Percentiles rank a stretch among this genome's conserved stretches.
Conservation (phyloP, 352 stramenopile species). For the Poterioochromonas sp. region DNA sequence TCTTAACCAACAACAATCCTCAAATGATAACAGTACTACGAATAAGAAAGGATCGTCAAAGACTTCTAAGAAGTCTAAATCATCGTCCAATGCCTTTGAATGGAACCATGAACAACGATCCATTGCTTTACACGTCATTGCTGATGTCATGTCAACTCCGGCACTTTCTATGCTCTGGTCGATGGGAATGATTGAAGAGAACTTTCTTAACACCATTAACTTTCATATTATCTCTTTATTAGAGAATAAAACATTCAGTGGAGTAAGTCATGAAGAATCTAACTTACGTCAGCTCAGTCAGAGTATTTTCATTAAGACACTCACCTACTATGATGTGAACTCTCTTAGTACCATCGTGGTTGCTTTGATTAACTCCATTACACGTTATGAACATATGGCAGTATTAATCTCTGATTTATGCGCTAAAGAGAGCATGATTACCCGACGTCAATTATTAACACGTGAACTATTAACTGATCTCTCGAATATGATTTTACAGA, state of each 20-base stretch:
- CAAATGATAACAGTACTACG: neutral
- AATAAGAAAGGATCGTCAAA: neutral
- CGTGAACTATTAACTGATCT: neutral
- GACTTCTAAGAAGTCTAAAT: too few species aligned
- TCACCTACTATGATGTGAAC: too few species aligned
- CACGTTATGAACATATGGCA: constrained; percentile 7
- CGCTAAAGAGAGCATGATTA: neutral
- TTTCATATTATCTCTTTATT: neutral
- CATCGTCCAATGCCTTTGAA: neutral
- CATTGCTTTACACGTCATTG: neutral
- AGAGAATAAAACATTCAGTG: neutral
- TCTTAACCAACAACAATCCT: neutral
- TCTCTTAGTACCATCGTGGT: neutral
- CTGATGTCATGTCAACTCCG: neutral
- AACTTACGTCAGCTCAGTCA: neutral
- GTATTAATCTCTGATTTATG: neutral
- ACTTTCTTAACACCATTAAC: neutral
- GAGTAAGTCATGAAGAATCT: neutral
- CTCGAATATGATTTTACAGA: neutral
- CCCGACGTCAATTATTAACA: neutral
- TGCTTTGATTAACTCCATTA: neutral
- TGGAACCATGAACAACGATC: neutral
- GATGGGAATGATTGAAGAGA: constrained; percentile 18
- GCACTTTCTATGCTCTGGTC: neutral
- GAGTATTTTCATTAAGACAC: neutral